These are phyloP conservation scores for Biscogniauxia marginata DNA, from an alignment of 2,329 filamentous ascomycete species.

Conservation along the genomic window DNA sequence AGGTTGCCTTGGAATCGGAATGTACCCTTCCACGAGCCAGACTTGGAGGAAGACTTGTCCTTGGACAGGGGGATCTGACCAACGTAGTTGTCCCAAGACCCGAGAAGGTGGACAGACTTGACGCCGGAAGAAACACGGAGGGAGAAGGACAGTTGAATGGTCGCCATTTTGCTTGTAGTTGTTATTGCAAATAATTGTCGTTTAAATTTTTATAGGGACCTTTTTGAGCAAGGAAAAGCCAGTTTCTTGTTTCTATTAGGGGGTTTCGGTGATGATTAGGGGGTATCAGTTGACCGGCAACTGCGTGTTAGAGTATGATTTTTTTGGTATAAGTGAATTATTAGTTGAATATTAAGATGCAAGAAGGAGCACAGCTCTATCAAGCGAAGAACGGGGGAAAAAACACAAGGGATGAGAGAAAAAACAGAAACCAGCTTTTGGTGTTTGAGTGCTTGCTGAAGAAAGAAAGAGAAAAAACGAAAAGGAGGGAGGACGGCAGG, in stretches of 20 bases:
- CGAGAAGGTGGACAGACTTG: conserved; percentile 96
- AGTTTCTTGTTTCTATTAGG: conserved; percentile 47
- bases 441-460: conserved; percentile 64
- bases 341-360: conserved; percentile 31
- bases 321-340: conserved; percentile 27
- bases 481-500: conserved; percentile 37
- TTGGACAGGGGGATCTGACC: conserved; percentile 93
- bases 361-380: conserved; percentile 56
- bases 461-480: conserved; percentile 50
- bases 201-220: conserved; percentile 40
- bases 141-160: conserved; percentile 91
- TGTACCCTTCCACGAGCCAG: conserved; percentile 90
- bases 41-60: conserved; percentile 78
- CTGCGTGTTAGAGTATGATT: conserved; percentile 37
- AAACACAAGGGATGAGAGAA: conserved; percentile 46
- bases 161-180: conserved; percentile 66
- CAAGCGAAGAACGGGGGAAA: conserved; percentile 46
- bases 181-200: conserved; percentile 37
- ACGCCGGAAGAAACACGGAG: conserved; percentile 94
- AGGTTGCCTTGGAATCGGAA: conserved; percentile 94
- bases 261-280: conserved; percentile 37
- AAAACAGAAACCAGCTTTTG: conserved; percentile 55
- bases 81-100: conserved; percentile 97
- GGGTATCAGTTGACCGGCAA: conserved; percentile 52
- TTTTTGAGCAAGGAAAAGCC: conserved; percentile 58